Evolutionary conservation across 176 grass and related monocot genomes (phyloP).

Genomic region (Musa troglodytarum): DNA sequence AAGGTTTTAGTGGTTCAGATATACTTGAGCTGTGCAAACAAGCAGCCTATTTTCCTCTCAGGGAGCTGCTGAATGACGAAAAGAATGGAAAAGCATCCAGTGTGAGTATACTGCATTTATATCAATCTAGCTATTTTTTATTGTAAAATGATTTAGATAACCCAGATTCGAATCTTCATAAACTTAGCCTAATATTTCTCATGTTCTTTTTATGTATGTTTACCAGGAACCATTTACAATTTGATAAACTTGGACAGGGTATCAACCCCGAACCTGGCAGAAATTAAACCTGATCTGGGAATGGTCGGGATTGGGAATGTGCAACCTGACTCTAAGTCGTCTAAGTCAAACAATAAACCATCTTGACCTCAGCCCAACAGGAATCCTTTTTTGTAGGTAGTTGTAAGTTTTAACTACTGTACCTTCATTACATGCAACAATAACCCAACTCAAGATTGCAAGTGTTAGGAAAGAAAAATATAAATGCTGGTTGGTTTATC

Average conservation of each 20-base stretch:
- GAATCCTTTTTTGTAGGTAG: too few relatives aligned
- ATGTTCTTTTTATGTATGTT: not conserved
- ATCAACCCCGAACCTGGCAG: not conserved
- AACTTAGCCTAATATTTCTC: not conserved
- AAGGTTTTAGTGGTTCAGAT: slow-evolving; percentile 90
- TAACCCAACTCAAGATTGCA: too few relatives aligned
- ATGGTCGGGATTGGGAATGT: not conserved
- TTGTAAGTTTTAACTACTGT: too few relatives aligned
- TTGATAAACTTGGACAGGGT: not conserved
- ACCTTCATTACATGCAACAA: too few relatives aligned
- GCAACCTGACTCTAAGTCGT: too few relatives aligned
- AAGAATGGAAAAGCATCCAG: slow-evolving; percentile 44
- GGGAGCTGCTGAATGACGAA: slow-evolving; percentile 72
- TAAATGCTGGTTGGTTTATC: too few relatives aligned
- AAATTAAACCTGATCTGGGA: not conserved
- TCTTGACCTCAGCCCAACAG: too few relatives aligned
- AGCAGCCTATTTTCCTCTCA: slow-evolving; percentile 82
- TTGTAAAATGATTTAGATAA: not conserved
- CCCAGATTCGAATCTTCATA: not conserved
- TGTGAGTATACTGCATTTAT: slow-evolving; percentile 38
- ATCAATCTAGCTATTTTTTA: not conserved
- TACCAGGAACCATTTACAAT: not conserved
- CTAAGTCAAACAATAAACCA: too few relatives aligned
- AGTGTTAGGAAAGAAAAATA: too few relatives aligned
- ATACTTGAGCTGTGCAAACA: slow-evolving; percentile 94